These are phyloP conservation scores for Chamaecyparis obtusa DNA, from an alignment of 75 land plant genomes.

Conservation along the genomic window DNA sequence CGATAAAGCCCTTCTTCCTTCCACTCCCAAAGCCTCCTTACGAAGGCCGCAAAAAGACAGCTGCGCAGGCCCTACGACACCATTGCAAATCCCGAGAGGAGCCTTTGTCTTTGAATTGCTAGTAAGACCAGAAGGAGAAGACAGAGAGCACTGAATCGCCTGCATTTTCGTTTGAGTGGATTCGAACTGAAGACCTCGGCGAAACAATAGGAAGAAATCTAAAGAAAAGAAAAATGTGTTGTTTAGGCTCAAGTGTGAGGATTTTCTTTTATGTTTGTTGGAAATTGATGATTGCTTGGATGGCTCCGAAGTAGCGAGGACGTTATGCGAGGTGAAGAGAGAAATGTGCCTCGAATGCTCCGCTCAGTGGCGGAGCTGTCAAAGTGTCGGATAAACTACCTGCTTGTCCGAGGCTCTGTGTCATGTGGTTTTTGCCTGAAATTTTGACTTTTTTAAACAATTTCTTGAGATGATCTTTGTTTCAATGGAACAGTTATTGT, in stretches of 20 bases:
- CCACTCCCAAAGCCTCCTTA: conserved; percentile 29
- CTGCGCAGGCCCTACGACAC: conserved; percentile 7
- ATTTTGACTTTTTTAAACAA: background rate
- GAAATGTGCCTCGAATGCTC: conserved; percentile 5
- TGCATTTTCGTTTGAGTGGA: background rate
- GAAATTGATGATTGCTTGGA: background rate
- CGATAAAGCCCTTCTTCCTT: background rate
- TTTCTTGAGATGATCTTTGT: background rate
- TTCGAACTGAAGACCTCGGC: background rate
- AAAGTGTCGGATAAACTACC: conserved; percentile 2
- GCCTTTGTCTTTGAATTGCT: background rate
- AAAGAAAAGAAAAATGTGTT: background rate
- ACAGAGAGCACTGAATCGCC: background rate
- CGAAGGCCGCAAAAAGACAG: conserved; percentile 65
- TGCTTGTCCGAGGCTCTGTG: background rate
- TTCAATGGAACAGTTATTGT: background rate
- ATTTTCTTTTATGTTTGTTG: background rate
- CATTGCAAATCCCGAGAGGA: background rate
- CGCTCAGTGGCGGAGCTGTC: conserved; percentile 3
- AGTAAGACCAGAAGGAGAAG: background rate
- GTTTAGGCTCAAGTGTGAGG: no score
- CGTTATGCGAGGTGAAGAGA: background rate
- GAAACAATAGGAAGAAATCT: background rate
- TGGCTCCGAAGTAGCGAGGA: background rate
- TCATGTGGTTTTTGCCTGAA: background rate